Percentiles rank a stretch among this genome's conserved stretches.
Evolutionary conservation across 139 green algal species (phyloP).

Genomic region (Auxenochlorella pyrenoidosa): DNA sequence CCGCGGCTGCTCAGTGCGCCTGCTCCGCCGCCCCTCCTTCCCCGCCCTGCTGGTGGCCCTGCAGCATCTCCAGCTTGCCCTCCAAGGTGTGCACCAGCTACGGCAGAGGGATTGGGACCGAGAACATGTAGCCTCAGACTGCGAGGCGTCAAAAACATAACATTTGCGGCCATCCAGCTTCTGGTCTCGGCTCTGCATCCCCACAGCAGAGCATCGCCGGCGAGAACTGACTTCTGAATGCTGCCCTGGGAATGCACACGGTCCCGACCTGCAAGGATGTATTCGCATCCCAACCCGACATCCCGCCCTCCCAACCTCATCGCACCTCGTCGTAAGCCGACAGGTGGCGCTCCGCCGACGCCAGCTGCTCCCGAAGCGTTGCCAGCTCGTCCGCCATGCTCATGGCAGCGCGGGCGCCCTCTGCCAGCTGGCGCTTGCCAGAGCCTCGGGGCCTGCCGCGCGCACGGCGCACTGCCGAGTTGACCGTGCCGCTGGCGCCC

Average conservation of each 20-base stretch:
- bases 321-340: background rate
- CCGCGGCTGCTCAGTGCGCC: background rate
- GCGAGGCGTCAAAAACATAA: too few species aligned
- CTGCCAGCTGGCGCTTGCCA: background rate
- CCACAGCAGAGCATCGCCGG: too few species aligned
- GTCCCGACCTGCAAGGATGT: too few species aligned
- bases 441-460: background rate
- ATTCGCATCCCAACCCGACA: too few species aligned
- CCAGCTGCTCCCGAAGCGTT: background rate
- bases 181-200: too few species aligned
- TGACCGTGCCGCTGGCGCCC: background rate
- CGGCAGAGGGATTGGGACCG: background rate
- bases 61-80: background rate
- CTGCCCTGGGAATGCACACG: too few species aligned
- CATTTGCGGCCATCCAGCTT: too few species aligned
- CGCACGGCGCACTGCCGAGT: background rate
- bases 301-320: background rate
- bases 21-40: background rate
- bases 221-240: too few species aligned
- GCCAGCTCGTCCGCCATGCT: background rate
- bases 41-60: background rate
- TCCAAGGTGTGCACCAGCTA: slow-evolving; percentile 7
- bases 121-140: too few species aligned
- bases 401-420: background rate
- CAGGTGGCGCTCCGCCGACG: background rate